These are phyloP conservation scores for Talaromyces sp. DNA, from an alignment of 2,329 filamentous ascomycete species.

Conservation along the genomic window DNA sequence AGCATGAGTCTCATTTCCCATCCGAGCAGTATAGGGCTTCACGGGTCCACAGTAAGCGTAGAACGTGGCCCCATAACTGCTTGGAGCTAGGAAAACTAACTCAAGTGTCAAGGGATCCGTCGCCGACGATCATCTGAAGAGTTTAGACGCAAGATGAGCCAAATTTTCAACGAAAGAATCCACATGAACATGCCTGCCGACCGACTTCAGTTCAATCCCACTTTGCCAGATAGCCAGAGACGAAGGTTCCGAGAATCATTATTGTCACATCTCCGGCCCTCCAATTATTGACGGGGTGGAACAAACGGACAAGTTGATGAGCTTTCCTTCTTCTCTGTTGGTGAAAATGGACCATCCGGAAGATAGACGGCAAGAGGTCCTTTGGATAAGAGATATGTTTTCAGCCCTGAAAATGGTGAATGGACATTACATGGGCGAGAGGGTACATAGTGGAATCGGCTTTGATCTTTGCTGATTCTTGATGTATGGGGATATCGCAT, in stretches of 20 bases:
- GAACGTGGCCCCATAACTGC: not conserved
- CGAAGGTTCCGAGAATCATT: conserved; percentile 15
- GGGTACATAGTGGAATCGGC: too few relatives aligned
- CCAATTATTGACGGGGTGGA: not conserved
- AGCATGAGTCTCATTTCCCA: not conserved
- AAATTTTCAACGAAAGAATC: conserved; percentile 36
- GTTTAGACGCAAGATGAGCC: conserved; percentile 36
- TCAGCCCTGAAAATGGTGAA: too few relatives aligned
- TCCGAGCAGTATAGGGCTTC: conserved; percentile 13
- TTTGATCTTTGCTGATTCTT: too few relatives aligned
- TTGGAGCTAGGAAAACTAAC: conserved; percentile 1
- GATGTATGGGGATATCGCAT: too few relatives aligned
- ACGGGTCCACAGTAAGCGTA: conserved; percentile 20
- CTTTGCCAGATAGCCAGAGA: conserved; percentile 12
- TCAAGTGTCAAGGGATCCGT: conserved; percentile 4
- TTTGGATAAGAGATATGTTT: too few relatives aligned
- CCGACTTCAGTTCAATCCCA: conserved; percentile 26
- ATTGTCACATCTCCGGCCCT: conserved; percentile 18
- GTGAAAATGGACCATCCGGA: too few relatives aligned
- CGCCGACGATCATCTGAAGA: conserved; percentile 35
- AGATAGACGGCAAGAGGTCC: too few relatives aligned
- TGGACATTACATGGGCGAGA: too few relatives aligned
- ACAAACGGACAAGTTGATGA: not conserved
- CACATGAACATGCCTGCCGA: conserved; percentile 25
- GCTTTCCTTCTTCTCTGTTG: too few relatives aligned